Evolutionary conservation across 805 yeast genomes (phyloP), one percentile per base, ranked within the genome.

Genomic region (Kodamaea laetipori): DNA sequence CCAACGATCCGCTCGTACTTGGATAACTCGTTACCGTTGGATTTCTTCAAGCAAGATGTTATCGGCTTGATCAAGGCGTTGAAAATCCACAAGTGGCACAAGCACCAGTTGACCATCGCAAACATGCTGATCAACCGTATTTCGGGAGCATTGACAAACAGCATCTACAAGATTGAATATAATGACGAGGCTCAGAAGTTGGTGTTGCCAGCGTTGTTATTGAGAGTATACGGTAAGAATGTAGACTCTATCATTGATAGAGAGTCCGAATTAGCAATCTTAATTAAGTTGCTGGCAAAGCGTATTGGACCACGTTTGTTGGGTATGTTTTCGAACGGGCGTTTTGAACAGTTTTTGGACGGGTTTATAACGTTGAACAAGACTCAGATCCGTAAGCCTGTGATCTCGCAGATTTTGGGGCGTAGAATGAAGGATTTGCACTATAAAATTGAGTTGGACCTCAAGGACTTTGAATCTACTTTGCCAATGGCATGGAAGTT

Each of bases 381-480:
- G 51, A 73, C 77, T 6, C 88, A 87, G 53, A 78, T 94, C 39
- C 75, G 95, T 60, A 81, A 82, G 50, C 81, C 88, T 49, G 82
- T 81, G 21, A 82, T 86, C 13, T 80, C 90, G 37, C 82, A 84
- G 51, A 85, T 87, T 71, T 84, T 94, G 50, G 97, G 96, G 10
- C 81, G 96, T 71, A 83, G 99, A 70, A 94, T 94, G 98, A 84
- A 90, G 57, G 97, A 94, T 53, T 73, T 94, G 44, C 99, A 94
- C 59, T 74, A 74, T 44, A 90, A 92, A 55, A 82, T 94, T 15
- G 80, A 78, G 10, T 67, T 94, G 41, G 75, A 78, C 16, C 60
- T 64, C 2, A 67, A 66, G 3, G 97, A 90, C 55, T 67, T 71
- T 34, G 61, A 59, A 60, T 44, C 53, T 16, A 51, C 51, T 10